Conservation (phyloP, 352 stramenopile species). For the Phytophthora colocasiae region DNA sequence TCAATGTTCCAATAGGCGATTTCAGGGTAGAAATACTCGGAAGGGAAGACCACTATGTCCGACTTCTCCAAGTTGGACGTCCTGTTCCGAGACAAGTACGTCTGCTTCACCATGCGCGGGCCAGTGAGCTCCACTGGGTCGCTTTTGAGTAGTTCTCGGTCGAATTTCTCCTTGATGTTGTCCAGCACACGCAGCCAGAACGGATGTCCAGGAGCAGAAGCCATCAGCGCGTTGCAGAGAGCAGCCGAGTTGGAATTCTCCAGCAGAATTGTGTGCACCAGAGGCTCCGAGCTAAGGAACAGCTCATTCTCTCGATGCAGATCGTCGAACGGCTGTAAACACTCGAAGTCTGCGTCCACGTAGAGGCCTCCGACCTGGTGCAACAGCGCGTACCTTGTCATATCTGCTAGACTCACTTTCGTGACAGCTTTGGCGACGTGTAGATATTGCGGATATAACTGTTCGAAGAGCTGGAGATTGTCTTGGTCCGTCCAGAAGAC, state of each 20-base stretch:
- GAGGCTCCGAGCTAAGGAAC: slow-evolving; percentile 59
- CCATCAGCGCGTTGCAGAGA: slow-evolving; percentile 71
- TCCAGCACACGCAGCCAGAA: slow-evolving; percentile 65
- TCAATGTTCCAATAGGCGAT: slow-evolving; percentile 60
- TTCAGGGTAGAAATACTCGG: slow-evolving; percentile 66
- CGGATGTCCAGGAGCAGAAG: slow-evolving; percentile 48
- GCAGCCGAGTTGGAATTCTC: slow-evolving; percentile 36
- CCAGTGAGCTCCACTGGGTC: slow-evolving; percentile 58
- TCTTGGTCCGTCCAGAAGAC: slow-evolving; percentile 68
- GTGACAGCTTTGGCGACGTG: slow-evolving; percentile 43
- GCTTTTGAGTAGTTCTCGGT: slow-evolving; percentile 24
- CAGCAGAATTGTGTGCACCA: slow-evolving; percentile 54
- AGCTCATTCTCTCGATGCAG: slow-evolving; percentile 40
- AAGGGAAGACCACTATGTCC: slow-evolving; percentile 36
- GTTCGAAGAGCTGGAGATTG: slow-evolving; percentile 59
- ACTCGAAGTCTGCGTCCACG: slow-evolving; percentile 66
- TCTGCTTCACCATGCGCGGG: slow-evolving; percentile 55
- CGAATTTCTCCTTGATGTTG: slow-evolving; percentile 52
- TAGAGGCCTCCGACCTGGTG: slow-evolving; percentile 61
- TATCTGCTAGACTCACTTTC: slow-evolving; percentile 60
- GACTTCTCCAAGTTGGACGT: slow-evolving; percentile 4
- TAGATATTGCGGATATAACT: slow-evolving; percentile 54
- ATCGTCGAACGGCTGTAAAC: slow-evolving; percentile 44
- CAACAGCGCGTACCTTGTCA: slow-evolving; percentile 63
- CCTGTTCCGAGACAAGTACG: slow-evolving; percentile 30